Percentiles rank a stretch among this genome's conserved stretches.
Conservation (phyloP, 1,284 basidiomycete species). For the Ganoderma lingzhi region DNA sequence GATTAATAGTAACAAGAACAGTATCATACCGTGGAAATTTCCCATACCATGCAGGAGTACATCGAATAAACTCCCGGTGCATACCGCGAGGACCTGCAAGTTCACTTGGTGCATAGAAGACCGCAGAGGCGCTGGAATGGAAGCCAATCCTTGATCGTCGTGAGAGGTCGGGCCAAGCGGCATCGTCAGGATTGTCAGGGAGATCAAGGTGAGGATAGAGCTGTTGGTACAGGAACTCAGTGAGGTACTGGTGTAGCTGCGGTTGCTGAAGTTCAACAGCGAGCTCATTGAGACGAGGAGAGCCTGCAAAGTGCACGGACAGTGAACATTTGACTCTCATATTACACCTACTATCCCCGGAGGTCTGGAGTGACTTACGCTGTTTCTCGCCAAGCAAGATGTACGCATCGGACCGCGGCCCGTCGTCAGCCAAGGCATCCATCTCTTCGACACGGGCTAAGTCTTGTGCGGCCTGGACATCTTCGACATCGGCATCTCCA, state of each 20-base stretch:
- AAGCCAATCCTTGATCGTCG: neutral
- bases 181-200: neutral
- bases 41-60: conserved; percentile 26
- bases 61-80: conserved; percentile 24
- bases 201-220: neutral
- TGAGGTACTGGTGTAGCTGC: neutral
- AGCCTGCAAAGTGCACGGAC: no score
- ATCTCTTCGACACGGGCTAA: no score
- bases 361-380: no score
- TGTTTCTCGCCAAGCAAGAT: no score
- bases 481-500: no score
- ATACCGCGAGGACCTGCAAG: conserved; percentile 34
- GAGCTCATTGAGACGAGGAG: neutral
- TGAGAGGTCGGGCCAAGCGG: neutral
- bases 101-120: conserved; percentile 41
- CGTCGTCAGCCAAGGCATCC: no score
- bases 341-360: no score
- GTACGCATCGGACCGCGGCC: no score
- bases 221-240: neutral
- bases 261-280: neutral
- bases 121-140: conserved; percentile 23
- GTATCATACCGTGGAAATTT: conserved; percentile 24
- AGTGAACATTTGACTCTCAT: no score
- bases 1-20: conserved; percentile 16
- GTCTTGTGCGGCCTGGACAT: no score